phyloP scores from a whole-genome alignment of 116 monocot genomes.

The Iris pallida region DNA sequence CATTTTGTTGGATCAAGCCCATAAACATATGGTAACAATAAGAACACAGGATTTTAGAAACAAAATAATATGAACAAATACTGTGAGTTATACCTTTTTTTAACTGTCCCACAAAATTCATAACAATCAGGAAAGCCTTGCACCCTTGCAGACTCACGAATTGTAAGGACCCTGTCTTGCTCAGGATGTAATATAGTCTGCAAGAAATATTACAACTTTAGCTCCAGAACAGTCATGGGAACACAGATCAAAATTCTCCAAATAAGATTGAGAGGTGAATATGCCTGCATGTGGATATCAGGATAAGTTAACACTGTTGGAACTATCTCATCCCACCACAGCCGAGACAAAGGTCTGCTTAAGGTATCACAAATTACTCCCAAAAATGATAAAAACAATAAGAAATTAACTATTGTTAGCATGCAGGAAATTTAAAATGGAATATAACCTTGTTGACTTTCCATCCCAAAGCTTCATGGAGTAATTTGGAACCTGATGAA shows the following conservation, averaged over 20 bases:
- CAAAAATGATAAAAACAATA: not conserved
- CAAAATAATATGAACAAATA: not conserved
- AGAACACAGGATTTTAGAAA: too few species aligned
- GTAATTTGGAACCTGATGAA: slow-evolving; percentile 39
- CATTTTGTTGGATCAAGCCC: too few species aligned
- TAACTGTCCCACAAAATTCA: slow-evolving; percentile 61
- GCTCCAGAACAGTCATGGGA: too few species aligned
- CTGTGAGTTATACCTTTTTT: slow-evolving; percentile 46
- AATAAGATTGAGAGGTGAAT: not conserved
- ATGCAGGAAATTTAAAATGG: not conserved
- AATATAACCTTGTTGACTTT: slow-evolving; percentile 40
- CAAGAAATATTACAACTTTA: not conserved
- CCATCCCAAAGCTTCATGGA: slow-evolving; percentile 22
- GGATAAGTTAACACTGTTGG: slow-evolving; percentile 47
- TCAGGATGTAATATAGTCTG: slow-evolving; percentile 82
- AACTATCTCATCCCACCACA: slow-evolving; percentile 63
- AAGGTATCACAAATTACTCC: slow-evolving; percentile 1
- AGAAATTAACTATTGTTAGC: not conserved
- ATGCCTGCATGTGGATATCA: slow-evolving; percentile 37
- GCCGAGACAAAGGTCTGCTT: slow-evolving; percentile 42
- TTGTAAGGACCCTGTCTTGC: slow-evolving; percentile 72
- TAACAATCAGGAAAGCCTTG: slow-evolving; percentile 94
- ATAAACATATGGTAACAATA: too few species aligned
- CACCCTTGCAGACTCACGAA: slow-evolving; percentile 78
- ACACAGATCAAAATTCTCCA: not conserved